phyloP scores from a whole-genome alignment of 148 eudicot genomes.

The Pharnaceum exiguum region DNA sequence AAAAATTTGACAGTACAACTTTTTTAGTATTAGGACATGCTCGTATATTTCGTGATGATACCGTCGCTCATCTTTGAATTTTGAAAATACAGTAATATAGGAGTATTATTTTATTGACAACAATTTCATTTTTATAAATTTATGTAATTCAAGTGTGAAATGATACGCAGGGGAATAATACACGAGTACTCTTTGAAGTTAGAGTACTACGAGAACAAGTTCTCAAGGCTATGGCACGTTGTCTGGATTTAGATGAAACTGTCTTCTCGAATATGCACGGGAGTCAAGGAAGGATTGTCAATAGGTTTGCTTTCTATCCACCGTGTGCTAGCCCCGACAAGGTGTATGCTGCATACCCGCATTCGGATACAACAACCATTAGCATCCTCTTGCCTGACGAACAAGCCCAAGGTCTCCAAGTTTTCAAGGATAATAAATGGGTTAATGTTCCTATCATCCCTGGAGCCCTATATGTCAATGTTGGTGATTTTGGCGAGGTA shows the following conservation, averaged over 20 bases:
- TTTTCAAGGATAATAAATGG: constrained; percentile 39
- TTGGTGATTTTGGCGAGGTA: too few relatives aligned
- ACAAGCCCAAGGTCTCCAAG: constrained; percentile 42
- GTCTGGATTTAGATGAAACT: constrained; percentile 28
- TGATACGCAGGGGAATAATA: constrained; percentile 32
- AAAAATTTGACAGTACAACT: not conserved
- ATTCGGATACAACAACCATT: constrained; percentile 24
- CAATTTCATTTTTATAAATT: not conserved
- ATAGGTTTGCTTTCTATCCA: constrained; percentile 26
- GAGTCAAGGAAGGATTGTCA: constrained; percentile 8
- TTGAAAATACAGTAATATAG: not conserved
- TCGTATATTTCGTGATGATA: too few relatives aligned
- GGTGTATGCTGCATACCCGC: constrained; percentile 26
- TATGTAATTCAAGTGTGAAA: too few relatives aligned
- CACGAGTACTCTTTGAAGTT: constrained; percentile 22
- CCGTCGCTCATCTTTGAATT: too few relatives aligned
- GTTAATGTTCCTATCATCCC: constrained; percentile 36
- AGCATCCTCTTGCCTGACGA: constrained; percentile 22
- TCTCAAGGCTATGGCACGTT: constrained; percentile 36
- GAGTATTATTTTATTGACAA: not conserved
- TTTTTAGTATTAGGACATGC: not conserved
- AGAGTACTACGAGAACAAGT: constrained; percentile 19
- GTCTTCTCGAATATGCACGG: constrained; percentile 31
- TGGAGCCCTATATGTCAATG: constrained; percentile 34
- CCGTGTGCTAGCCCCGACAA: constrained; percentile 22